A percentile compares a stretch with the other conserved stretches of the same genome.
Evolutionary conservation across 768 basidiomycete species (phyloP).

Genomic region (Leccinum truebloodii): DNA sequence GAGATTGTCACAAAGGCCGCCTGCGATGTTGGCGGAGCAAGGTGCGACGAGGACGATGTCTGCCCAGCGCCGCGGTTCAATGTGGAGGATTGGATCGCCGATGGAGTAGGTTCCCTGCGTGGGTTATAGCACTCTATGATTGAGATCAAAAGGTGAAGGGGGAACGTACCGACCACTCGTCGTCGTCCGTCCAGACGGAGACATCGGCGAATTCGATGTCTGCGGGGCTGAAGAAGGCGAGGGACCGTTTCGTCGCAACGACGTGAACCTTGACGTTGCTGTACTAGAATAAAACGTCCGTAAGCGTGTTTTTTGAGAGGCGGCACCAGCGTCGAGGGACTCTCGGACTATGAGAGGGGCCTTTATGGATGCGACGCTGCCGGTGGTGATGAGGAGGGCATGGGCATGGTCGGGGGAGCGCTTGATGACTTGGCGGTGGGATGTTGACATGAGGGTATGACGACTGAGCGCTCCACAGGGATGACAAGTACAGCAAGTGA

Average conservation of each 20-base stretch:
- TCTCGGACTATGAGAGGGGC: constrained; percentile 84
- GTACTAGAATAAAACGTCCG: constrained; percentile 50
- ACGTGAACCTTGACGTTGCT: constrained; percentile 77
- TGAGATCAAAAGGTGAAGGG: background rate
- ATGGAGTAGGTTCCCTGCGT: constrained; percentile 67
- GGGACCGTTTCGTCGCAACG: constrained; percentile 74
- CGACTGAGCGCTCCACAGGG: constrained; percentile 1
- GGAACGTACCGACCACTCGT: background rate
- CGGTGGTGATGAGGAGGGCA: constrained; percentile 83
- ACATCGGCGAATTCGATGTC: constrained; percentile 24
- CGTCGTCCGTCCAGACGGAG: background rate
- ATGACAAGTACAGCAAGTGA: constrained; percentile 6
- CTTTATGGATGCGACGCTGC: constrained; percentile 94
- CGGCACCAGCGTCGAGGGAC: constrained; percentile 51
- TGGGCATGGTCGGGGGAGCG: constrained; percentile 41
- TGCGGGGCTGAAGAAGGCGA: constrained; percentile 69
- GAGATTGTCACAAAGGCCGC: constrained; percentile 89
- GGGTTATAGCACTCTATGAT: background rate
- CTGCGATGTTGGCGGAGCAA: constrained; percentile 94
- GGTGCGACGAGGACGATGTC: constrained; percentile 94
- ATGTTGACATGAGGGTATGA: constrained; percentile 11
- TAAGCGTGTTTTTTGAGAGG: background rate
- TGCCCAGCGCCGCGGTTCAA: constrained; percentile 92
- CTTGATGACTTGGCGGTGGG: constrained; percentile 24
- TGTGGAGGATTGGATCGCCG: constrained; percentile 93